Conservation (phyloP, 2,329 filamentous ascomycete species). For the Pestalotiopsis fici region DNA sequence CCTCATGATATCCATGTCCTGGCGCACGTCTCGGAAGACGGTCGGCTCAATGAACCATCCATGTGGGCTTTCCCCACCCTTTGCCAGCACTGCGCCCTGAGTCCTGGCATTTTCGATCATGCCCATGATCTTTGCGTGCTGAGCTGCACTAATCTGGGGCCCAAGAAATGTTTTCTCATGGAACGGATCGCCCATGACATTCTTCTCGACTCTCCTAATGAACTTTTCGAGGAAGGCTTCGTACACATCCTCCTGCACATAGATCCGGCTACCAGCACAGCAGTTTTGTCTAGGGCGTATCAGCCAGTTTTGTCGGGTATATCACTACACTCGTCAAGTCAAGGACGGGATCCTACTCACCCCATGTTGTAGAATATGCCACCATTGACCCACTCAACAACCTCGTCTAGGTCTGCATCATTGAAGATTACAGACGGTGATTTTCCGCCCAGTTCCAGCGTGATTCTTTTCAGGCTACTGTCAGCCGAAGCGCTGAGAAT, state of each 20-base stretch:
- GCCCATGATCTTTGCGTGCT: background rate
- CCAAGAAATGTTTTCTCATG: constrained; percentile 8
- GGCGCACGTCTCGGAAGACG: constrained; percentile 12
- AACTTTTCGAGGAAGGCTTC: constrained; percentile 19
- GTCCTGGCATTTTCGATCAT: background rate
- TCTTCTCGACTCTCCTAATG: constrained; percentile 17
- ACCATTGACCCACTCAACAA: constrained; percentile 36
- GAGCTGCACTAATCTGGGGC: constrained; percentile 5
- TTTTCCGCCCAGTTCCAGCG: constrained; percentile 58
- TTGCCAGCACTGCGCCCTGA: constrained; percentile 3
- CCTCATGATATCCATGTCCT: constrained; percentile 9
- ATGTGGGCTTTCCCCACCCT: constrained; percentile 2
- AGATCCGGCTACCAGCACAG: constrained; percentile 13
- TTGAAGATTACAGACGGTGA: constrained; percentile 55
- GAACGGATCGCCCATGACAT: constrained; percentile 21
- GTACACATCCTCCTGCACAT: constrained; percentile 19
- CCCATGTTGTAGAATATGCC: constrained; percentile 13
- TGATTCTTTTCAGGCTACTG: constrained; percentile 55
- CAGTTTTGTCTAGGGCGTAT: constrained; percentile 14
- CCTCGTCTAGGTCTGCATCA: constrained; percentile 58
- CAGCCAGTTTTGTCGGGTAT: no score
- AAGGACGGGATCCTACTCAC: background rate
- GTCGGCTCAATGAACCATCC: constrained; percentile 16
- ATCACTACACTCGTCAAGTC: background rate
- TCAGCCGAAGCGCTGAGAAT: constrained; percentile 66